These are phyloP conservation scores for Ampelomyces quisqualis DNA, from an alignment of 2,329 filamentous ascomycete genomes.

Conservation along the genomic window DNA sequence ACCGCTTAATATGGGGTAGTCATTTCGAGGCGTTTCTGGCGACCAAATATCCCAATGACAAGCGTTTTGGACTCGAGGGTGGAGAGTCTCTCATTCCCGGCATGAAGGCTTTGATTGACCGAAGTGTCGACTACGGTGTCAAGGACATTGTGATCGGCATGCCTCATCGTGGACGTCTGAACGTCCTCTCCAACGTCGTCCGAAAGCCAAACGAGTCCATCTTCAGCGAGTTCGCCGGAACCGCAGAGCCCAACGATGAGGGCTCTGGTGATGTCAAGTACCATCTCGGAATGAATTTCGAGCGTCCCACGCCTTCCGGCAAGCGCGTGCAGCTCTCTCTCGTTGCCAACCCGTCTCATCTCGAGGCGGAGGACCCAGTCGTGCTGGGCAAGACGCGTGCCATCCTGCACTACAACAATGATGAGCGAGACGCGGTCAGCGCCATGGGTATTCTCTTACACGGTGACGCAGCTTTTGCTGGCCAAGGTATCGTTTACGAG, in stretches of 20 bases:
- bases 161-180: slow-evolving; percentile 97
- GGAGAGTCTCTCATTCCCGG: slow-evolving; percentile 95
- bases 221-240: slow-evolving; percentile 96
- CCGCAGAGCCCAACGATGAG: slow-evolving; percentile 83
- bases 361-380: slow-evolving; percentile 97
- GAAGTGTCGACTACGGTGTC: slow-evolving; percentile 95
- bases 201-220: slow-evolving; percentile 99
- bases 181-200: slow-evolving; percentile 97
- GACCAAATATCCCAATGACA: slow-evolving; percentile 99
- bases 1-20: slow-evolving; percentile 97
- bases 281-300: slow-evolving; percentile 99
- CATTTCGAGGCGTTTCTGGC: slow-evolving; percentile 95
- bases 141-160: slow-evolving; percentile 99
- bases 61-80: slow-evolving; percentile 97
- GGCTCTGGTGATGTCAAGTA: slow-evolving; percentile 99
- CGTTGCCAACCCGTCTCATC: slow-evolving; percentile 95
- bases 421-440: slow-evolving; percentile 82
- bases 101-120: slow-evolving; percentile 99
- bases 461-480: slow-evolving; percentile 95
- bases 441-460: slow-evolving; percentile 96
- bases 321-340: slow-evolving; percentile 99
- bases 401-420: slow-evolving; percentile 98
- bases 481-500: slow-evolving; percentile 96
- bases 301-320: slow-evolving; percentile 94
- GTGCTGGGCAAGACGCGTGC: slow-evolving; percentile 96